Conservation (phyloP, 169 alveolate genomes). For the Plasmodium vivax region DNA sequence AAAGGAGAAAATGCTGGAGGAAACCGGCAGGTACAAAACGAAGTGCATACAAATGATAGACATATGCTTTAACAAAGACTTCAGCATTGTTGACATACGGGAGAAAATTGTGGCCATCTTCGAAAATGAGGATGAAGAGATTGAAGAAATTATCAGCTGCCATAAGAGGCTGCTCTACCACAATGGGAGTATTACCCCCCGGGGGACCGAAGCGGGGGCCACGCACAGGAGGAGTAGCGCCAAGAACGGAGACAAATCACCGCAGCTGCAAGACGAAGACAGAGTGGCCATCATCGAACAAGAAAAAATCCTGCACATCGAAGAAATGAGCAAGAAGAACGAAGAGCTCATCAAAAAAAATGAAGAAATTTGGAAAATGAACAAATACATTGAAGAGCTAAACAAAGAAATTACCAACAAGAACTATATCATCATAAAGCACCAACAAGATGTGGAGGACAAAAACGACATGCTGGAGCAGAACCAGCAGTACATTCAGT, state of each 20-base stretch:
- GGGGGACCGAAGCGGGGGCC: background rate
- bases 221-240: background rate
- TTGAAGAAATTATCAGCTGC: slow-evolving; percentile 47
- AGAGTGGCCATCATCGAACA: background rate
- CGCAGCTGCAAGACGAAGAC: slow-evolving; percentile 1
- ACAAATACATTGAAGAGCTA: slow-evolving; percentile 60
- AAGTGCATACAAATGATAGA: slow-evolving; percentile 72
- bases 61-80: slow-evolving; percentile 68
- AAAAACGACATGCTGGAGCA: slow-evolving; percentile 59
- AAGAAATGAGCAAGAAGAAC: slow-evolving; percentile 73
- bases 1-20: slow-evolving; percentile 35
- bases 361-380: slow-evolving; percentile 72
- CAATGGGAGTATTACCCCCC: background rate
- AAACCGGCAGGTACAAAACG: slow-evolving; percentile 33
- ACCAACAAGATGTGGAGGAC: slow-evolving; percentile 59
- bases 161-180: slow-evolving; percentile 32
- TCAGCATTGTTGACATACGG: slow-evolving; percentile 50
- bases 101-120: slow-evolving; percentile 44
- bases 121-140: slow-evolving; percentile 68
- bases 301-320: slow-evolving; percentile 49
- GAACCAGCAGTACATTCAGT: slow-evolving; percentile 34
- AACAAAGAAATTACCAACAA: slow-evolving; percentile 68
- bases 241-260: background rate
- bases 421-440: slow-evolving; percentile 31
- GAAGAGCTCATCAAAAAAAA: slow-evolving; percentile 61